Base-by-base conservation (phyloP, 2,329 filamentous ascomycete genomes). In the Lecanosticta acicola region DNA sequence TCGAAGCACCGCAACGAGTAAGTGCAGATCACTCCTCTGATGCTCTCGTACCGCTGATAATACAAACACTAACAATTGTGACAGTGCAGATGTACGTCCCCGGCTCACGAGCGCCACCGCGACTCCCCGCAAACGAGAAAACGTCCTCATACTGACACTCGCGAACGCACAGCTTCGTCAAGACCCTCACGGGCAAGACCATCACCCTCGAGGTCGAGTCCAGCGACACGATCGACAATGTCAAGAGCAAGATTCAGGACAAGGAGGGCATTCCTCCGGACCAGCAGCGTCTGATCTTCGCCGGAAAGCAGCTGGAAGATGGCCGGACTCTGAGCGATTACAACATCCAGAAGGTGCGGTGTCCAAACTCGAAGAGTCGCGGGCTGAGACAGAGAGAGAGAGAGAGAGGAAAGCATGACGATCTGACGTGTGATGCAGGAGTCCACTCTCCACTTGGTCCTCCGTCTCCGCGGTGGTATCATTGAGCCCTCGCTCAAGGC, bases 171-270 rank as follows among this genome's bases (percentile, higher is more conserved):
- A 94, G 87, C 84, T 97, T 97, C 85, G 91, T 97, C 79, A 97
- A 96, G 85, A 96, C 91, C 82, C 88, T 96, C 71, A 96, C 91
- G 81, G 91, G 93, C 78, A 97, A 97, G 87, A 97, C 91, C 75
- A 96, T 97, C 81, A 97, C 93, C 76, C 85, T 96, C 68, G 91
- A 97, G 85, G 90, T 96, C 73, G 91, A 96, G 84, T 95, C 89
- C 69, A 88, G 83, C 70, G 91, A 97, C 77, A 96, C 91, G 68
- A 97, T 97, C 79, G 91, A 97, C 84, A 97, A 96, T 83, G 91
- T 97, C 76, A 97, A 97, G 85, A 85, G 84, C 79, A 96, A 96
- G 86, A 96, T 97, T 75, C 91, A 96, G 80, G 90, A 96, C 78
- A 96, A 96, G 86, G 91, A 96, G 79, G 91, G 91, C 66, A 96